Evolutionary conservation across 306 rosid species (phyloP).

Genomic region (Ochetophila trinervis): DNA sequence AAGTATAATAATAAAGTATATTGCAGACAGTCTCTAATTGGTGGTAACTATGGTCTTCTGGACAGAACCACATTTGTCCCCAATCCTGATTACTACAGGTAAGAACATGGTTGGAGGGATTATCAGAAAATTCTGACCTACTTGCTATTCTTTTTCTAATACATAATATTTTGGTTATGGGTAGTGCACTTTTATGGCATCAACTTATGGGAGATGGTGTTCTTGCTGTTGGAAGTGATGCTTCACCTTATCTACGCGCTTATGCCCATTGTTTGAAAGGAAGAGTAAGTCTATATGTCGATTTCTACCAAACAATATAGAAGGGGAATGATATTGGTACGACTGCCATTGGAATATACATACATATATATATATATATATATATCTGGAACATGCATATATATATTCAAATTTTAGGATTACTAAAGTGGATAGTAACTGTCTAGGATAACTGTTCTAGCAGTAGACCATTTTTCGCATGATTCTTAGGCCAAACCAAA

Average conservation of each 20-base stretch:
- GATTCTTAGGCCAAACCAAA: too few species aligned
- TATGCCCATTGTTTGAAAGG: conserved; percentile 91
- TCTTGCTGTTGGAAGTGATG: conserved; percentile 44
- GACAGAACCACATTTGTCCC: conserved; percentile 71
- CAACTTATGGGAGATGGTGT: conserved; percentile 82
- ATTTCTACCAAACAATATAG: conserved; percentile 6
- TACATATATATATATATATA: too few species aligned
- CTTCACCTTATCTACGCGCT: conserved; percentile 59
- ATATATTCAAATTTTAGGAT: too few species aligned
- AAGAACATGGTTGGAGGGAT: conserved; percentile 16
- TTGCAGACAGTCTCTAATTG: conserved; percentile 88
- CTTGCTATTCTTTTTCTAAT: conserved; percentile 16
- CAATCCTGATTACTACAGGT: conserved; percentile 94
- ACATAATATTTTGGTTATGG: conserved; percentile 19
- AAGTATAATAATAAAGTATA: conserved; percentile 69
- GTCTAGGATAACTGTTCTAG: not conserved
- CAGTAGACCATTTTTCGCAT: too few species aligned
- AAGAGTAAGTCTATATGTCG: conserved; percentile 52
- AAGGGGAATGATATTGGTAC: not conserved
- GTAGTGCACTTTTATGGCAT: conserved; percentile 91
- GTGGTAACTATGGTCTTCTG: conserved; percentile 94
- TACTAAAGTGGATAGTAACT: not conserved
- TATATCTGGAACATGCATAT: too few species aligned
- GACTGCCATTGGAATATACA: not conserved
- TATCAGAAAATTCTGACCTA: conserved; percentile 6